Percentiles rank a stretch among this genome's conserved stretches.
Conservation (phyloP, 441 rosid species). For the Manihot esculenta region DNA sequence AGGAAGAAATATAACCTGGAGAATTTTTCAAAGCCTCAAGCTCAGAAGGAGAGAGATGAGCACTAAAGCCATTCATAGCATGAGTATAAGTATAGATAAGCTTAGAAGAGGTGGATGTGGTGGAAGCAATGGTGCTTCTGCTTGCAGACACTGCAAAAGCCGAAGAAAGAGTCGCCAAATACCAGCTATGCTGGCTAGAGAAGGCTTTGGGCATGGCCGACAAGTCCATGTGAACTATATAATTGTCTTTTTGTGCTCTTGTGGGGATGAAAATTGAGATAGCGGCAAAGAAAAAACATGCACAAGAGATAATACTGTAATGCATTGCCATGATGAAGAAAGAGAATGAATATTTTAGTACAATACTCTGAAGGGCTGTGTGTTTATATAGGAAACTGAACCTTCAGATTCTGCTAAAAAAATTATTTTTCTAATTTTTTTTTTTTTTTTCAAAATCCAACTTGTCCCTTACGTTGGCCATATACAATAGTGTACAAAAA, state of each 20-base stretch:
- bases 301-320: constrained; percentile 8
- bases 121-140: not conserved
- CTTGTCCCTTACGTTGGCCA: not conserved
- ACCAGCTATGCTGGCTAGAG: constrained; percentile 41
- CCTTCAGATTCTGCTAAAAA: not conserved
- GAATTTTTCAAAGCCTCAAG: constrained; percentile 36
- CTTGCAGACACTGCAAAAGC: constrained; percentile 8
- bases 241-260: constrained; percentile 37
- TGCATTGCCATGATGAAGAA: constrained; percentile 17
- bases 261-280: constrained; percentile 13
- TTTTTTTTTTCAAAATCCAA: not conserved
- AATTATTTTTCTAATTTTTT: no score
- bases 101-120: constrained; percentile 21
- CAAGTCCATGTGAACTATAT: constrained; percentile 55
- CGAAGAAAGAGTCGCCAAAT: constrained; percentile 45
- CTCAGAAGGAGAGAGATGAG: constrained; percentile 46
- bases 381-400: constrained; percentile 21
- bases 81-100: constrained; percentile 47
- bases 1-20: constrained; percentile 49
- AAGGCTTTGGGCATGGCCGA: constrained; percentile 55
- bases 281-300: constrained; percentile 18
- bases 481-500: not conserved
- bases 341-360: not conserved
- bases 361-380: not conserved
- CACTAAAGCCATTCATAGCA: constrained; percentile 55